These are phyloP conservation scores for Metarhizium humberi DNA, from an alignment of 2,329 filamentous ascomycete genomes.

Conservation along the genomic window DNA sequence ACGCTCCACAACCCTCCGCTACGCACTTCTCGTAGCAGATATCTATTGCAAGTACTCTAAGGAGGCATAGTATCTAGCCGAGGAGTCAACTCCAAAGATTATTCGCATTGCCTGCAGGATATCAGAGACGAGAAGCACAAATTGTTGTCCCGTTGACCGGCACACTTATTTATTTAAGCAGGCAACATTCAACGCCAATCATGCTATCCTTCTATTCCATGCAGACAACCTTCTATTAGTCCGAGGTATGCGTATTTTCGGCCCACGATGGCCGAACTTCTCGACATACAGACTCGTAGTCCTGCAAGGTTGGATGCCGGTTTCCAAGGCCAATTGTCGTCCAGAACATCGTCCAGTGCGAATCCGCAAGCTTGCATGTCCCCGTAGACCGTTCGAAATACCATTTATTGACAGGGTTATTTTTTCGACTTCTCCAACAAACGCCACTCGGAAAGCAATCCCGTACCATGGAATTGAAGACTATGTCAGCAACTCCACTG, in stretches of 20 bases:
- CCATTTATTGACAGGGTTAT: constrained; percentile 98
- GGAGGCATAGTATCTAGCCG: no score
- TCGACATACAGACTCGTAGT: constrained; percentile 70
- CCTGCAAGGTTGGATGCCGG: constrained; percentile 44
- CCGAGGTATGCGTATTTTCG: constrained; percentile 45
- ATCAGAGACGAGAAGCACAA: no score
- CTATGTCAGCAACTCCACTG: constrained; percentile 86
- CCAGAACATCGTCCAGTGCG: constrained; percentile 98
- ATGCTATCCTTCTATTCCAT: background rate
- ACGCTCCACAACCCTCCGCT: background rate
- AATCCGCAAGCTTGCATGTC: constrained; percentile 70
- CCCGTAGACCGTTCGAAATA: constrained; percentile 89
- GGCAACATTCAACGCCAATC: no score
- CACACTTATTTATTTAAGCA: background rate
- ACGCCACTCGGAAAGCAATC: constrained; percentile 82
- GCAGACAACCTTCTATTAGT: constrained; percentile 27
- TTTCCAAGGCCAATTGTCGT: constrained; percentile 61
- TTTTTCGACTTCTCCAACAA: constrained; percentile 81
- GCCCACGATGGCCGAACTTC: constrained; percentile 54
- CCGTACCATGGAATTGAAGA: constrained; percentile 92
- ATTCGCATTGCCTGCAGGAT: no score
- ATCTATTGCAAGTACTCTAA: background rate
- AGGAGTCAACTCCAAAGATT: no score
- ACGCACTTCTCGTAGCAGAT: constrained; percentile 5
- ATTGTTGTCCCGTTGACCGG: background rate